These are phyloP conservation scores for Candida ascalaphidarum DNA, from an alignment of 805 yeast species.

Conservation along the genomic window DNA sequence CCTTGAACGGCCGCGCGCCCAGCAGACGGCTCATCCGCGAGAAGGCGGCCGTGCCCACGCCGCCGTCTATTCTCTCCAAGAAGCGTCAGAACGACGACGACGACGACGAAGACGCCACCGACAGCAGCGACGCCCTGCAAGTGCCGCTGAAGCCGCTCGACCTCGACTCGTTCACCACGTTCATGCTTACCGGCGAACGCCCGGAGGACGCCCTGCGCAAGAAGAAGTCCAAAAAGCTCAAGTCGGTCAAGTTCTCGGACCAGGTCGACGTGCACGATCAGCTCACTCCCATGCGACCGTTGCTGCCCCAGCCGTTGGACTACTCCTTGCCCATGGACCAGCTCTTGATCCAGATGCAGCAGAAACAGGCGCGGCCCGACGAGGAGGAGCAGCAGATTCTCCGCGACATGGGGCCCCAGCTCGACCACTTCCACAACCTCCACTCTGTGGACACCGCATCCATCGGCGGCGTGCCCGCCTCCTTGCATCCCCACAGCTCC, in stretches of 20 bases:
- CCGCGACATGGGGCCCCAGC: conserved; percentile 66
- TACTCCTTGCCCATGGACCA: conserved; percentile 73
- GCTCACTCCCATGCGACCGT: conserved; percentile 12
- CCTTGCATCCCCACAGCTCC: conserved; percentile 29
- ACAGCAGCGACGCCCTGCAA: conserved; percentile 1
- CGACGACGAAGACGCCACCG: conserved; percentile 14
- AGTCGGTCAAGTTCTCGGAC: conserved; percentile 68
- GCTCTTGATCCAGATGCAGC: conserved; percentile 36
- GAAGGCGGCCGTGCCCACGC: conserved; percentile 65
- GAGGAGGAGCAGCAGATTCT: conserved; percentile 66
- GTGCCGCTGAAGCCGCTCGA: conserved; percentile 63
- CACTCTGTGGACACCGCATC: conserved; percentile 68
- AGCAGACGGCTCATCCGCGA: conserved; percentile 42
- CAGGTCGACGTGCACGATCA: conserved; percentile 38
- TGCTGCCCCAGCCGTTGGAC: conserved; percentile 35
- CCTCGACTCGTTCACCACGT: conserved; percentile 77
- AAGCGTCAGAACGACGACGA: conserved; percentile 44
- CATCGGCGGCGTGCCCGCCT: conserved; percentile 60
- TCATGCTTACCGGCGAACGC: conserved; percentile 73
- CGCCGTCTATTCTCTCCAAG: conserved; percentile 65
- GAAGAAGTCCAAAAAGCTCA: conserved; percentile 35
- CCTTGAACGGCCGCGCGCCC: conserved; percentile 47
- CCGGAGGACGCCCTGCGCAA: conserved; percentile 37
- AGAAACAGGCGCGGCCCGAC: conserved; percentile 15
- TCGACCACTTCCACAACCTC: conserved; percentile 62